Evolutionary conservation across 2,329 filamentous ascomycete species (phyloP).

Genomic region (Immersiporthe knoxdaviesiana): DNA sequence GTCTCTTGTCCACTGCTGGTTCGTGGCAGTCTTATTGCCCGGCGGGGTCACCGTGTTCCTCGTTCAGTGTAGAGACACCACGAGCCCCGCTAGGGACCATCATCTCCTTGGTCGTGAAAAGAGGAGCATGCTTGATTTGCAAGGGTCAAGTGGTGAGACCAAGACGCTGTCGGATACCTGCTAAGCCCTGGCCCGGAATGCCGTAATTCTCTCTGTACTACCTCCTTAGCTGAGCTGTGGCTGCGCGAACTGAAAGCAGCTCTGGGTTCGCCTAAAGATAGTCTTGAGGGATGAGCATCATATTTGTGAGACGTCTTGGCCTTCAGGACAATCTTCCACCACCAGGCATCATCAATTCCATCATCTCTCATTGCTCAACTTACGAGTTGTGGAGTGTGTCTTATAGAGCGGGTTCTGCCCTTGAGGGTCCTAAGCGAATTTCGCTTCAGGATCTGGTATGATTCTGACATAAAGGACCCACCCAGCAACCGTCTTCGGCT

Average conservation of each 20-base stretch:
- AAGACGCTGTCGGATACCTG: neutral
- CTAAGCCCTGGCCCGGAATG: neutral
- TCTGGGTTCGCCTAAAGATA: neutral
- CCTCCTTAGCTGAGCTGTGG: neutral
- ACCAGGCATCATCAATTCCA: neutral
- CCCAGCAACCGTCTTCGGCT: neutral
- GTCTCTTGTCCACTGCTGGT: neutral
- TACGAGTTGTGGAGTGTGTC: neutral
- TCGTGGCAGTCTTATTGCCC: neutral
- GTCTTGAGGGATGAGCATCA: neutral
- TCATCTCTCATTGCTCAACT: neutral
- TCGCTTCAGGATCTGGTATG: slow-evolving; percentile 1
- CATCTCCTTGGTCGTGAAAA: neutral
- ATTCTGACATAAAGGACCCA: neutral
- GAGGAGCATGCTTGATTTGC: neutral
- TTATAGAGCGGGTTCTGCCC: neutral
- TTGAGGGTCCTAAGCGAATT: neutral
- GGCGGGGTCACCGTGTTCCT: neutral
- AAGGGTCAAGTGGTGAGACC: neutral
- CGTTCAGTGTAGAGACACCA: neutral
- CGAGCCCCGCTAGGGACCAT: neutral
- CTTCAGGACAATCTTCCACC: neutral
- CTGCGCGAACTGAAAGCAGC: no score
- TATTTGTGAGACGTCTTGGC: neutral
- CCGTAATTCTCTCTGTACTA: neutral